Evolutionary conservation across 106 monocot genomes (phyloP), one percentile per base, ranked within the genome.

Genomic region (Dendrobium nobile): DNA sequence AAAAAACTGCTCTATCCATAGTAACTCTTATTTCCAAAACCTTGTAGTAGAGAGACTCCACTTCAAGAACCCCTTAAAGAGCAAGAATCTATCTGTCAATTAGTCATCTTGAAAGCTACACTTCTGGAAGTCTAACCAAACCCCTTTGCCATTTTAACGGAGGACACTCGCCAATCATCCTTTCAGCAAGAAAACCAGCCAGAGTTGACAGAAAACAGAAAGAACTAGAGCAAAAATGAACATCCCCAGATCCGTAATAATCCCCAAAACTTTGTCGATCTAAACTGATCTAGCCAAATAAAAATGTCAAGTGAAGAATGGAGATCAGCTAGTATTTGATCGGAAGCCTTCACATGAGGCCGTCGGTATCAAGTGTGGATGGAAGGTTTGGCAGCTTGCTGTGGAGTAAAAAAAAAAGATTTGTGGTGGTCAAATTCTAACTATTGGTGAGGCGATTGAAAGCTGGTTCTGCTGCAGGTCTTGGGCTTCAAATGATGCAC

Each of bases 141-240:
- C 31, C 54, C 19, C 1, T 54, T 22, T 11, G 82, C 68, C 18
- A 43, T 37, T 67, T 41, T 44, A 33, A 73, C 78, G 56, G 22
- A 31, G 11, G 67, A 44, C 51, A 16, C 27, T 45, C 27, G 33
- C 47, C 27, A 77, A 4, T 77, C 75, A 61, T 93, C 83, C 22
- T 78, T 72, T 75, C 40, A 42, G 22, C 75, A 47, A 82, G 33
- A 67, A 83, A 82, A 67, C 41, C 78, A 18, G 48, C 19, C 78
- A 85, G 75, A 28, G 88, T 79, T 7, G 93, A 86, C 8, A 81
- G 86, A 59, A 95, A 93, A 78, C 86, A 90, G 20, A 93, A 85
- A 19, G 89, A 81, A 41, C 51, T 70, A 59, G 79, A 80, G 77
- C 45, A 81, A 41, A 79, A 64, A 64, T 88, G 90, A 41, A 73